These are phyloP conservation scores for Wallemia hederae DNA, from an alignment of 1,284 basidiomycete species.

Conservation along the genomic window DNA sequence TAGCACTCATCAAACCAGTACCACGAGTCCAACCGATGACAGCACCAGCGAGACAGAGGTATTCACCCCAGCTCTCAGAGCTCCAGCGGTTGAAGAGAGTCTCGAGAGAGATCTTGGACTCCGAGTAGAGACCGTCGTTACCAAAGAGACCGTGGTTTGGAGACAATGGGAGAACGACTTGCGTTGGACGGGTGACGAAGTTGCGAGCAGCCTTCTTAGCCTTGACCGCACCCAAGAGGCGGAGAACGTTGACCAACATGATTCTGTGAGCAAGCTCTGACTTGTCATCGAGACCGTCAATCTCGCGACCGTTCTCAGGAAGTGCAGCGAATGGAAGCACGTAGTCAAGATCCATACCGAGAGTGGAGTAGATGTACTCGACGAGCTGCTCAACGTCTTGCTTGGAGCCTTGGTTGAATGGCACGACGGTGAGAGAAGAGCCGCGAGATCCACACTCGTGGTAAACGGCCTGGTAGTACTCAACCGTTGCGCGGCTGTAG, in stretches of 20 bases:
- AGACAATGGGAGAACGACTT: slow-evolving; percentile 85
- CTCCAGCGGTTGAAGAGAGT: slow-evolving; percentile 93
- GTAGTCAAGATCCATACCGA: slow-evolving; percentile 88
- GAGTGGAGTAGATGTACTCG: slow-evolving; percentile 87
- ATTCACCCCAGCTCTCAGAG: slow-evolving; percentile 98
- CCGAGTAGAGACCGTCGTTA: slow-evolving; percentile 89
- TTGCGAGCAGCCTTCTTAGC: slow-evolving; percentile 85
- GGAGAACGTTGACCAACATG: slow-evolving; percentile 80
- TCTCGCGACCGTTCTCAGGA: slow-evolving; percentile 92
- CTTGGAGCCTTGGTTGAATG: slow-evolving; percentile 94
- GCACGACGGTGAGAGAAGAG: slow-evolving; percentile 82
- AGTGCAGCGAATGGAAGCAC: slow-evolving; percentile 94
- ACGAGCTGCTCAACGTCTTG: slow-evolving; percentile 91
- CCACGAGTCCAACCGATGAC: slow-evolving; percentile 97
- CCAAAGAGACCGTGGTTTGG: slow-evolving; percentile 96
- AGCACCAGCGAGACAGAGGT: slow-evolving; percentile 85
- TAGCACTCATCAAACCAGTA: slow-evolving; percentile 89
- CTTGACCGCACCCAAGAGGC: slow-evolving; percentile 87
- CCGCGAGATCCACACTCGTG: slow-evolving; percentile 82
- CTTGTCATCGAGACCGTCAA: slow-evolving; percentile 83
- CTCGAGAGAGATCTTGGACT: slow-evolving; percentile 93
- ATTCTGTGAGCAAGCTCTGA: slow-evolving; percentile 93
- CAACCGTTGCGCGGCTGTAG: slow-evolving; percentile 73
- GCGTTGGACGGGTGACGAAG: slow-evolving; percentile 89
- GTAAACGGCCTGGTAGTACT: slow-evolving; percentile 96